phyloP scores from a whole-genome alignment of 805 yeast species.

The Zygosaccharomyces lentus region DNA sequence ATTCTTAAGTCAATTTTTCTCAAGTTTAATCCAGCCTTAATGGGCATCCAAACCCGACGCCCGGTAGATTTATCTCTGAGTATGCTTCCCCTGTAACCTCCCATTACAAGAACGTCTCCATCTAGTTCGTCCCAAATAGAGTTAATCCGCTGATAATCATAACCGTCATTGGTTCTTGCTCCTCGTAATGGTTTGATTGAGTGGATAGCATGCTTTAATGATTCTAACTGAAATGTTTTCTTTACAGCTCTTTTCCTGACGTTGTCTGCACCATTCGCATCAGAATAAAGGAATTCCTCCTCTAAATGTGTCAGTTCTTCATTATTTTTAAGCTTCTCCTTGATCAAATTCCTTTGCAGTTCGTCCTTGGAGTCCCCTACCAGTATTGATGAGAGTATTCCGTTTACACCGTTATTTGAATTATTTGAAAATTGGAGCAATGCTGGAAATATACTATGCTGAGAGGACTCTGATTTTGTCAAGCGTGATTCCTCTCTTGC shows the following conservation, averaged over 20 bases:
- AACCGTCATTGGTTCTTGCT: slow-evolving; percentile 26
- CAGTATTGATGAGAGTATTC: slow-evolving; percentile 17
- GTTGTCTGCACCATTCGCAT: slow-evolving; percentile 57
- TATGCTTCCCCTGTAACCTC: slow-evolving; percentile 85
- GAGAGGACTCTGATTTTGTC: not conserved
- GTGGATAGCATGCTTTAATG: slow-evolving; percentile 24
- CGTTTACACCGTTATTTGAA: slow-evolving; percentile 17
- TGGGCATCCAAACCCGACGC: slow-evolving; percentile 79
- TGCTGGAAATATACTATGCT: slow-evolving; percentile 37
- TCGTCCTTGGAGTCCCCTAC: slow-evolving; percentile 15
- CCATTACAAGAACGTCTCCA: slow-evolving; percentile 77
- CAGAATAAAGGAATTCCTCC: slow-evolving; percentile 55
- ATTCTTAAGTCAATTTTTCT: slow-evolving; percentile 63
- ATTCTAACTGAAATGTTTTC: slow-evolving; percentile 52
- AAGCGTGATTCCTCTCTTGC: slow-evolving; percentile 8
- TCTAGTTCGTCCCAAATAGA: slow-evolving; percentile 55
- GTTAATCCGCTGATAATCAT: slow-evolving; percentile 29
- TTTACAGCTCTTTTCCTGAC: slow-evolving; percentile 67
- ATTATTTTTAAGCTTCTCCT: slow-evolving; percentile 42
- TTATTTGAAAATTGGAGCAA: slow-evolving; percentile 39
- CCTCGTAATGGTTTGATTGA: slow-evolving; percentile 23
- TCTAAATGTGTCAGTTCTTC: slow-evolving; percentile 57
- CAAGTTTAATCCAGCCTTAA: slow-evolving; percentile 77
- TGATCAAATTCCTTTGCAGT: slow-evolving; percentile 21
- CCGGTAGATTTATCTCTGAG: slow-evolving; percentile 60